Evolutionary conservation across 192 early-diverging fungal genomes (phyloP), one percentile per base, ranked within the genome.

Genomic region (Chytriomyces sp.): DNA sequence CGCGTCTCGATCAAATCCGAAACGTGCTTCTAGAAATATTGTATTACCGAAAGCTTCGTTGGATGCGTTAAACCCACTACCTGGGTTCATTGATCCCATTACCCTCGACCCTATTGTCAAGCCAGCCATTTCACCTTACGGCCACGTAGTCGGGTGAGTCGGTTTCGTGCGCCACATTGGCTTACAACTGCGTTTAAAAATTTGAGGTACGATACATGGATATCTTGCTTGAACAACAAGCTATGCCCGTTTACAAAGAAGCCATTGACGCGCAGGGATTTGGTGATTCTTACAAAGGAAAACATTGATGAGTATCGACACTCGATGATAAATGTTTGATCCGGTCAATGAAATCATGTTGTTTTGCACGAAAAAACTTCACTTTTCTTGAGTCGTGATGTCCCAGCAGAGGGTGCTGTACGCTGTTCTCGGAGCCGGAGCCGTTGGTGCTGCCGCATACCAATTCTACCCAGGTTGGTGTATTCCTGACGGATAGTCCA

Each of bases 171-270:
- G n/a, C 38, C 64, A 34, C 1, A n/a, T 39, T 28, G 7, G 8
- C n/a, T 26, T 58, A 7, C 26, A 8, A 17, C 44, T 26, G 40
- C 5, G 4, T 64, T 39, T 37, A n/a, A n/a, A n/a, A n/a, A n/a
- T n/a, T n/a, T n/a, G n/a, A 80, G 78, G 2, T 82, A 82, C 41
- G 76, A 79, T 59, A 76, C 73, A 30, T 80, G 78, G 81, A 60
- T 78, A 37, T 89, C 93, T 38, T 95, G 94, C 67, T 77, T 97
- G 59, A 88, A 89, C 57, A 90, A 91, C 64, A 97, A 96, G 77
- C 92, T 93, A 36, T 97, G 95, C 39, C 95, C 95, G 38, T 83
- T 97, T 73, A 95, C 95, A 37, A 97, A 97, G 84, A 95, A 94
- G 75, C 90, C 93, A 34, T 76, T 96, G 59, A 90, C 93, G 52